These are phyloP conservation scores for Alternaria sp. DNA, from an alignment of 2,329 filamentous ascomycete species.

Conservation along the genomic window DNA sequence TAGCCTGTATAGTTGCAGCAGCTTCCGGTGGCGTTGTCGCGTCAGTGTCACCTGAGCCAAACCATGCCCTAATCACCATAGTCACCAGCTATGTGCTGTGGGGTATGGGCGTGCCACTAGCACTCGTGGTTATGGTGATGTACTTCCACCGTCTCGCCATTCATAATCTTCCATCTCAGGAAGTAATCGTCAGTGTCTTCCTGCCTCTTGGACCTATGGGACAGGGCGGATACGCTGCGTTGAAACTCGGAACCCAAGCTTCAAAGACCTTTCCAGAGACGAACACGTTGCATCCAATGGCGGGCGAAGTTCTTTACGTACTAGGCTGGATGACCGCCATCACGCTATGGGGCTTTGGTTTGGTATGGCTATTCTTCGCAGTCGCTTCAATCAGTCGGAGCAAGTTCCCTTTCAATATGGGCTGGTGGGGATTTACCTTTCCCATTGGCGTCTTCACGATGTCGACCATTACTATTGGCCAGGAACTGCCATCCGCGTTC, in stretches of 20 bases:
- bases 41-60: slow-evolving; percentile 59
- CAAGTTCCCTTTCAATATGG: slow-evolving; percentile 66
- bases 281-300: slow-evolving; percentile 44
- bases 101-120: slow-evolving; percentile 68
- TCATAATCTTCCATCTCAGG: slow-evolving; percentile 68
- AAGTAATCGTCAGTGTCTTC: slow-evolving; percentile 72
- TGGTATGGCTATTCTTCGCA: slow-evolving; percentile 63
- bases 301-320: slow-evolving; percentile 64
- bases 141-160: slow-evolving; percentile 75
- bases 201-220: slow-evolving; percentile 71
- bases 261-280: slow-evolving; percentile 50
- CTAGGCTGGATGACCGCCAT: slow-evolving; percentile 60
- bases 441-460: slow-evolving; percentile 58
- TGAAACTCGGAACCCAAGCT: slow-evolving; percentile 57
- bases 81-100: slow-evolving; percentile 70
- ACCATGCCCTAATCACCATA: slow-evolving; percentile 66
- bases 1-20: slow-evolving; percentile 69
- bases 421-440: slow-evolving; percentile 68
- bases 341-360: slow-evolving; percentile 62
- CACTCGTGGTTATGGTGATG: slow-evolving; percentile 66
- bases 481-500: slow-evolving; percentile 62
- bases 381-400: slow-evolving; percentile 54
- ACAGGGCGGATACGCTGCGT: slow-evolving; percentile 67
- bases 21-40: slow-evolving; percentile 69
- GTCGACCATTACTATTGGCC: slow-evolving; percentile 55